Evolutionary conservation across 1,139 yeast species (phyloP).

Genomic region (Suhomyces bribrorum): DNA sequence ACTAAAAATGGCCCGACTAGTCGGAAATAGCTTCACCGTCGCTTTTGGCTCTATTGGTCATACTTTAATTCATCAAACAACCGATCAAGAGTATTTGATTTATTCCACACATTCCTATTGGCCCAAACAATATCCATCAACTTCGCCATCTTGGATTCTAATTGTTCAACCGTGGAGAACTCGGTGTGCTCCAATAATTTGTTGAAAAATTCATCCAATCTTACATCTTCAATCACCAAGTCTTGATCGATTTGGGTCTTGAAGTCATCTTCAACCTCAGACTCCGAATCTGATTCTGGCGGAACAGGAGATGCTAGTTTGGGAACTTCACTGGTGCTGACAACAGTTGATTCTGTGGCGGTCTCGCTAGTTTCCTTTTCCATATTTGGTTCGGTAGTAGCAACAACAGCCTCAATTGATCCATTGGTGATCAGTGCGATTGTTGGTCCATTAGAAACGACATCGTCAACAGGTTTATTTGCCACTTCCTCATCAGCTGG

Average conservation of each 20-base stretch:
- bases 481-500: not conserved
- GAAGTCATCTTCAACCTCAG: slow-evolving; percentile 25
- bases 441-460: not conserved
- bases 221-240: slow-evolving; percentile 32
- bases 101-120: slow-evolving; percentile 67
- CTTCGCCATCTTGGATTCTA: slow-evolving; percentile 73
- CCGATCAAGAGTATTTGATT: slow-evolving; percentile 41
- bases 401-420: not conserved
- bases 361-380: not conserved
- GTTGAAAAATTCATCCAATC: slow-evolving; percentile 29
- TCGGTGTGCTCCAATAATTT: slow-evolving; percentile 44
- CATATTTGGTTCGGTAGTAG: not conserved
- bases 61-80: slow-evolving; percentile 26
- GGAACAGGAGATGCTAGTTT: slow-evolving; percentile 1
- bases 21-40: too few species aligned
- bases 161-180: slow-evolving; percentile 60
- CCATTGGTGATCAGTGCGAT: too few species aligned
- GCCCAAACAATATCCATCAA: slow-evolving; percentile 78
- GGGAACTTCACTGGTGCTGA: too few species aligned
- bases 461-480: not conserved
- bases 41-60: too few species aligned
- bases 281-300: slow-evolving; percentile 16
- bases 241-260: slow-evolving; percentile 19
- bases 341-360: too few species aligned
- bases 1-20: too few species aligned